Evolutionary conservation across 805 yeast genomes (phyloP).

Genomic region (Candida sithepensis): DNA sequence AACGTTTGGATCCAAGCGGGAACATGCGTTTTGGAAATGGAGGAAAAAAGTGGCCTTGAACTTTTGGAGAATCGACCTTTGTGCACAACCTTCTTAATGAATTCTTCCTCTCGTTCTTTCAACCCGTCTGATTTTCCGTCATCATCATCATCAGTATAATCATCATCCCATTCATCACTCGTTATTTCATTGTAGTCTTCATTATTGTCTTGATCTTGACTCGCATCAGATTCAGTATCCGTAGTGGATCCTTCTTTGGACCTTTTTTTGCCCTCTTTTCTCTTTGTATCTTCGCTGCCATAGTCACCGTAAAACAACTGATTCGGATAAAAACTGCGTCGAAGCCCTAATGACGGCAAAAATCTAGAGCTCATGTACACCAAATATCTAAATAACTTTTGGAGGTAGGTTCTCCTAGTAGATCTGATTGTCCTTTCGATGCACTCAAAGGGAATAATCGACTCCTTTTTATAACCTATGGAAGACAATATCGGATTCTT

Average conservation of each 20-base stretch:
- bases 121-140: no score
- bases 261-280: neutral
- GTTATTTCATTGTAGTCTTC: neutral
- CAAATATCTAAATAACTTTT: slow-evolving; percentile 17
- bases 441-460: slow-evolving; percentile 1
- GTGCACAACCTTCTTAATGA: slow-evolving; percentile 2
- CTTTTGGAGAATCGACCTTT: slow-evolving; percentile 4
- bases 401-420: slow-evolving; percentile 1
- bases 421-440: slow-evolving; percentile 3
- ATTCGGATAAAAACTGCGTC: slow-evolving; percentile 14
- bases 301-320: slow-evolving; percentile 10
- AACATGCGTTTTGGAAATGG: slow-evolving; percentile 37
- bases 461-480: neutral
- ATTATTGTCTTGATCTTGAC: slow-evolving; percentile 1
- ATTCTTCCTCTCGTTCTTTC: no score
- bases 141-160: slow-evolving; percentile 6
- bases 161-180: neutral
- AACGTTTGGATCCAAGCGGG: slow-evolving; percentile 38
- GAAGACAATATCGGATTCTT: slow-evolving; percentile 2
- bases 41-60: slow-evolving; percentile 16
- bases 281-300: neutral
- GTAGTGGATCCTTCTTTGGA: no score
- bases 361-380: slow-evolving; percentile 14
- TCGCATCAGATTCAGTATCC: neutral
- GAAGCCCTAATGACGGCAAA: slow-evolving; percentile 8